Percentiles rank a stretch among this genome's conserved stretches.
phyloP scores from a whole-genome alignment of 495 filamentous ascomycete species.

The Xeromyces bisporus region DNA sequence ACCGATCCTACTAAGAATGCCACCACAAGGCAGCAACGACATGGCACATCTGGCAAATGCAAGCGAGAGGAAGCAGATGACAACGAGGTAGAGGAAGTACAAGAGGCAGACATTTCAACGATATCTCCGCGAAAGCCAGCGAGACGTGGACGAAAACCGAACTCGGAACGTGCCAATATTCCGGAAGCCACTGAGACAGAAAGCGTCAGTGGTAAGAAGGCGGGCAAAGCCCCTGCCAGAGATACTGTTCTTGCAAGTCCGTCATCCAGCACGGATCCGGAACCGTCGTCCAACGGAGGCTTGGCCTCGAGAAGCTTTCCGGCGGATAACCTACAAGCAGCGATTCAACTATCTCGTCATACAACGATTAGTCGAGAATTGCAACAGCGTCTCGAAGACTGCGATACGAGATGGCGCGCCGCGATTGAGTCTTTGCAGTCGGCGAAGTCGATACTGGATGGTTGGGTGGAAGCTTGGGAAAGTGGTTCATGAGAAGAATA shows the following conservation, averaged over 20 bases:
- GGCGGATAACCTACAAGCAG: constrained; percentile 1
- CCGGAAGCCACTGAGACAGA: neutral
- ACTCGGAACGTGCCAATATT: neutral
- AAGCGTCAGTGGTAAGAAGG: neutral
- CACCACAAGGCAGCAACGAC: no score
- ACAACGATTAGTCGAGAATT: constrained; percentile 5
- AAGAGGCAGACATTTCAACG: no score
- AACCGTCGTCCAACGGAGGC: neutral
- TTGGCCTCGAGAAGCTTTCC: constrained; percentile 1
- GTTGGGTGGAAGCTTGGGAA: constrained; percentile 7
- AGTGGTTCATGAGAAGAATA: constrained; percentile 3
- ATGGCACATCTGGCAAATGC: no score
- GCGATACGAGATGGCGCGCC: constrained; percentile 2
- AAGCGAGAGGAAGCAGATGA: no score
- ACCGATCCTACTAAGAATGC: no score
- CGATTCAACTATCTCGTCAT: constrained; percentile 5
- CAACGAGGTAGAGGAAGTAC: no score
- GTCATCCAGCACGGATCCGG: neutral
- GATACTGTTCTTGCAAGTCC: neutral
- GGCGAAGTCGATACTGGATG: constrained; percentile 4
- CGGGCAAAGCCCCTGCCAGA: neutral
- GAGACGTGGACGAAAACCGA: neutral
- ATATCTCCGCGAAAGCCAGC: neutral
- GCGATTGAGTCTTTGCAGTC: constrained; percentile 3
- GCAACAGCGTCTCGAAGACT: constrained; percentile 5